Conservation (phyloP, 768 basidiomycete species). For the Amylocystis lapponica region DNA sequence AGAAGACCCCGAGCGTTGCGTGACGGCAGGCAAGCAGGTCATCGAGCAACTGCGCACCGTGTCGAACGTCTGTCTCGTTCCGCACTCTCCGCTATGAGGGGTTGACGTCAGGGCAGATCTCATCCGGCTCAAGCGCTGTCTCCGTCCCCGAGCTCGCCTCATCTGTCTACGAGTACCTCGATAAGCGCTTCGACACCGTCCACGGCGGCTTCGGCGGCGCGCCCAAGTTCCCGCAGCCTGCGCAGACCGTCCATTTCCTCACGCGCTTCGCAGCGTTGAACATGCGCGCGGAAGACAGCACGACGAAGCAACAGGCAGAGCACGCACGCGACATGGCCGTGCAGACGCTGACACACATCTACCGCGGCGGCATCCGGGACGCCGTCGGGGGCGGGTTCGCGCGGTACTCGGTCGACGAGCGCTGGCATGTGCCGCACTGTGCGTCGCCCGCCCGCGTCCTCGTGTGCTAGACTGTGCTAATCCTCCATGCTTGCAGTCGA, state of each 20-base stretch:
- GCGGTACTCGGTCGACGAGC: slow-evolving; percentile 35
- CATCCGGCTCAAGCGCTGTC: neutral
- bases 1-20: slow-evolving; percentile 11
- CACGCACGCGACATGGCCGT: slow-evolving; percentile 18
- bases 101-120: neutral
- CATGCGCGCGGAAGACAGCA: neutral
- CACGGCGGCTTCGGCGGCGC: slow-evolving; percentile 34
- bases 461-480: neutral
- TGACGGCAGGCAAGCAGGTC: slow-evolving; percentile 13
- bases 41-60: slow-evolving; percentile 13
- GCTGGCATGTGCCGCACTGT: slow-evolving; percentile 38
- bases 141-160: slow-evolving; percentile 6
- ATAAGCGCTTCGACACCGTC: slow-evolving; percentile 21
- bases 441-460: neutral
- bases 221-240: slow-evolving; percentile 32
- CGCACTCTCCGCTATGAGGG: neutral
- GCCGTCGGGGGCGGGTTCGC: slow-evolving; percentile 35
- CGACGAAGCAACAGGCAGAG: slow-evolving; percentile 6
- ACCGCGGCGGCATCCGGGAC: slow-evolving; percentile 33
- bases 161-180: slow-evolving; percentile 11
- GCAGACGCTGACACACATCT: slow-evolving; percentile 17
- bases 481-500: slow-evolving; percentile 21
- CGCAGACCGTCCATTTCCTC: slow-evolving; percentile 19
- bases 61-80: slow-evolving; percentile 6
- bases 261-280: slow-evolving; percentile 16